Percentiles rank a stretch among this genome's conserved stretches.
These are phyloP conservation scores for Sicyos baderoa DNA, from an alignment of 306 rosid species.

Conservation along the genomic window DNA sequence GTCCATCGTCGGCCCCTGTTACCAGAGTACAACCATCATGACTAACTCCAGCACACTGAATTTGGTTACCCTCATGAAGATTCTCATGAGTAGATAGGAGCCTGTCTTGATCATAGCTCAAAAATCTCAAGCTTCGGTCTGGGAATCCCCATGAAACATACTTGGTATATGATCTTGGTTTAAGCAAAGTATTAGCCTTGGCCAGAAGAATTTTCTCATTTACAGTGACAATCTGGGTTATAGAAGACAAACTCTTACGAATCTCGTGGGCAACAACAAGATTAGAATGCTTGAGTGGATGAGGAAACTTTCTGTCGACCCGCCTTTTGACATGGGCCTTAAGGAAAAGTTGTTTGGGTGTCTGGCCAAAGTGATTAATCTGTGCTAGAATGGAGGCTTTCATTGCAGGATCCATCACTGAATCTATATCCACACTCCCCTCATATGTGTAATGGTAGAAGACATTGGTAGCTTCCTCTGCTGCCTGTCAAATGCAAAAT, in stretches of 20 bases:
- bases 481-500: constrained; percentile 53
- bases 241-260: constrained; percentile 62
- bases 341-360: constrained; percentile 90
- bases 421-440: constrained; percentile 97
- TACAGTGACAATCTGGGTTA: constrained; percentile 71
- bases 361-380: constrained; percentile 99
- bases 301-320: constrained; percentile 70
- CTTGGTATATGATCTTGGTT: constrained; percentile 88
- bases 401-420: constrained; percentile 95
- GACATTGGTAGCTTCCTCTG: constrained; percentile 95
- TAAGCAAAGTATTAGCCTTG: constrained; percentile 63
- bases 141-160: constrained; percentile 97
- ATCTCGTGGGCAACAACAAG: constrained; percentile 72
- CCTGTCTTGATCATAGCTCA: constrained; percentile 87
- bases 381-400: constrained; percentile 99
- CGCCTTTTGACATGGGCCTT: constrained; percentile 85
- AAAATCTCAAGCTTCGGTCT: constrained; percentile 85
- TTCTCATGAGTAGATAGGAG: constrained; percentile 95
- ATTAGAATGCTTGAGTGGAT: constrained; percentile 79
- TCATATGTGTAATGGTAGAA: constrained; percentile 96
- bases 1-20: constrained; percentile 94
- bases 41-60: constrained; percentile 74
- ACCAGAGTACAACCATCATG: constrained; percentile 87
- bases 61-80: constrained; percentile 84
- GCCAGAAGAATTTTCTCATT: constrained; percentile 79